Conservation (phyloP, 2,329 filamentous ascomycete genomes). For the Venturia nashicola region DNA sequence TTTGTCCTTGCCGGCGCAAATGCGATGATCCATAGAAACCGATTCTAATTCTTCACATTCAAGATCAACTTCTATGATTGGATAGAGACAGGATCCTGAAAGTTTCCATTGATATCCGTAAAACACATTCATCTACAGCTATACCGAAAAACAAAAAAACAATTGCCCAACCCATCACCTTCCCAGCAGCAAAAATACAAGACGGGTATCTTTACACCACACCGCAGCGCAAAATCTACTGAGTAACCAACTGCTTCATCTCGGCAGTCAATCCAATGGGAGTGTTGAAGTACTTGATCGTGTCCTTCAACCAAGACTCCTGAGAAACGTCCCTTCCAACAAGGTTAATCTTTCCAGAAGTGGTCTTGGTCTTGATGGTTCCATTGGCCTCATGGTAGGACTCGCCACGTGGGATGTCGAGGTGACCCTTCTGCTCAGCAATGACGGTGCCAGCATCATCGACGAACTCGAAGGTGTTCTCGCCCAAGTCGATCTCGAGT, state of each 20-base stretch:
- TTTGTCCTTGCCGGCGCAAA: too few species aligned
- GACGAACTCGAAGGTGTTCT: conserved; percentile 7
- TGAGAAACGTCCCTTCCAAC: conserved; percentile 2
- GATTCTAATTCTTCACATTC: too few species aligned
- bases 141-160: too few species aligned
- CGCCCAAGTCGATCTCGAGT: conserved; percentile 11
- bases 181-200: background rate
- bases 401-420: conserved; percentile 10
- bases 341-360: conserved; percentile 1
- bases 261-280: conserved; percentile 7
- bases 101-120: background rate
- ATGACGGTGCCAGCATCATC: conserved; percentile 8
- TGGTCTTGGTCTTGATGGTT: background rate
- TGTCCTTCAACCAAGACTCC: conserved; percentile 10
- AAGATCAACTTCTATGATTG: too few species aligned
- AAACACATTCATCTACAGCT: background rate
- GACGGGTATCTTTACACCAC: background rate
- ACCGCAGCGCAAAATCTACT: background rate
- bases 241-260: conserved; percentile 2
- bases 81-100: too few species aligned
- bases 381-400: conserved; percentile 5
- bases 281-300: conserved; percentile 9
- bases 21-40: too few species aligned
- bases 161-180: background rate
- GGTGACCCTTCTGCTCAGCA: background rate